Evolutionary conservation across 768 basidiomycete species (phyloP), one percentile per base, ranked within the genome.

Genomic region (Mycena pura): DNA sequence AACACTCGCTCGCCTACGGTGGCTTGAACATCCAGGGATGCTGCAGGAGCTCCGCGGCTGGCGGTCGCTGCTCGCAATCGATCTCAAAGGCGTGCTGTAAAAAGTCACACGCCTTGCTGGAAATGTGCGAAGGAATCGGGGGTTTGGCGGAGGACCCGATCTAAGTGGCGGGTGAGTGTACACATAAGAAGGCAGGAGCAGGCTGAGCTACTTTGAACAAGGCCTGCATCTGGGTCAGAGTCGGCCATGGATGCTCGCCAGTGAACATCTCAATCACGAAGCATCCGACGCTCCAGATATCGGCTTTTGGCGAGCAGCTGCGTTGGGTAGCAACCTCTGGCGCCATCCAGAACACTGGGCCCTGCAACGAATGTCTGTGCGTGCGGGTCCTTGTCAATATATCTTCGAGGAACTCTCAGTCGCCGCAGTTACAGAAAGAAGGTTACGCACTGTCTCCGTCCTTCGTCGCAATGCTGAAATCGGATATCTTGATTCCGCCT

Each of bases 261-360:
- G 95, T 97, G 53, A 96, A 78, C 95, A 97, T 97, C 74, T 97
- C 95, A 17, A 97, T 93, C 21, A 96, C 89, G 47, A 97, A 76
- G n/a, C 95, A 96, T 2, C 95, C 95, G 1, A 97, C 89, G 71
- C 92, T 93, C 95, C 95, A 97, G 54, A 96, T 95, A 73, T 96
- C 95, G 7, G 95, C 95, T 70, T 95, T 95, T 59, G 81, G 83
- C 8, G 95, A 95, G 70, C 96, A 92, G 0, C 88, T 85, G 21
- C 89, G 94, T 77, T 99, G 96, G 71, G 95, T 95, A 57, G 98
- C 96, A 19, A 97, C 95, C 74, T 98, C 96, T 0, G 96, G 96
- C 0, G 96, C 96, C 96, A 99, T 98, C 96, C 96, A 98, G 76
- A 96, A 99, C 10, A 98, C 96, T 2, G 95, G 96, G 3, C 96